These are phyloP conservation scores for Hypericum perforatum DNA, from an alignment of 345 rosid species.

Conservation along the genomic window DNA sequence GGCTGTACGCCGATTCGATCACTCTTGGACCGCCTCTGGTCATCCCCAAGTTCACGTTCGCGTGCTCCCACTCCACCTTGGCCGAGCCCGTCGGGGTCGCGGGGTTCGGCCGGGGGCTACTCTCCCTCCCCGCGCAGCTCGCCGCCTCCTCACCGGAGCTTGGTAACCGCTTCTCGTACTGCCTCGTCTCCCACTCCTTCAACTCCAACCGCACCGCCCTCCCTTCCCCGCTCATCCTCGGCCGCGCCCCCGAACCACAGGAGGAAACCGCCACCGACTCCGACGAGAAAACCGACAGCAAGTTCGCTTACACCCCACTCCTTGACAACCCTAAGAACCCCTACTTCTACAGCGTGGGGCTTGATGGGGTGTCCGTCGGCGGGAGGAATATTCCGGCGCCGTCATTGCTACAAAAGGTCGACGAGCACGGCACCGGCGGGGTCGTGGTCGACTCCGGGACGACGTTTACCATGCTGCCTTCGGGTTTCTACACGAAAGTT, in stretches of 20 bases:
- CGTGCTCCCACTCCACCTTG: conserved; percentile 76
- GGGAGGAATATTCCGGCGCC: conserved; percentile 59
- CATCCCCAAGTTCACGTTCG: conserved; percentile 66
- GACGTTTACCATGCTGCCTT: conserved; percentile 86
- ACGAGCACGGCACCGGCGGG: conserved; percentile 62
- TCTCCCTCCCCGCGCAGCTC: conserved; percentile 80
- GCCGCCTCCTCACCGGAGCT: conserved; percentile 47
- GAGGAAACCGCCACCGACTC: conserved; percentile 9
- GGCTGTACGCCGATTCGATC: conserved; percentile 46
- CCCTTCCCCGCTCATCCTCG: conserved; percentile 88
- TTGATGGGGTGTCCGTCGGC: conserved; percentile 73
- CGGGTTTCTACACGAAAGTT: conserved; percentile 46
- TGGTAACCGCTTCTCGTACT: conserved; percentile 78
- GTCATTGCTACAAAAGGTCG: conserved; percentile 38
- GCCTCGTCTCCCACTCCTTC: conserved; percentile 80
- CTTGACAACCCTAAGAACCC: conserved; percentile 76
- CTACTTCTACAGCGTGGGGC: conserved; percentile 75
- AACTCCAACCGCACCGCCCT: conserved; percentile 50
- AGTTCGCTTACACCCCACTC: conserved; percentile 56
- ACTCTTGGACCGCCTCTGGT: conserved; percentile 35
- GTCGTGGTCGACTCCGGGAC: conserved; percentile 91
- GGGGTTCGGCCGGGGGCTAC: conserved; percentile 82
- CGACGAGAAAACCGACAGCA: conserved; percentile 5
- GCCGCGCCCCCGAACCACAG: conserved; percentile 50
- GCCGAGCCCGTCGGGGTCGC: conserved; percentile 95